A percentile compares a stretch with the other conserved stretches of the same genome.
These are phyloP conservation scores for Cytospora paraplurivora DNA, from an alignment of 2,329 filamentous ascomycete genomes.

Conservation along the genomic window DNA sequence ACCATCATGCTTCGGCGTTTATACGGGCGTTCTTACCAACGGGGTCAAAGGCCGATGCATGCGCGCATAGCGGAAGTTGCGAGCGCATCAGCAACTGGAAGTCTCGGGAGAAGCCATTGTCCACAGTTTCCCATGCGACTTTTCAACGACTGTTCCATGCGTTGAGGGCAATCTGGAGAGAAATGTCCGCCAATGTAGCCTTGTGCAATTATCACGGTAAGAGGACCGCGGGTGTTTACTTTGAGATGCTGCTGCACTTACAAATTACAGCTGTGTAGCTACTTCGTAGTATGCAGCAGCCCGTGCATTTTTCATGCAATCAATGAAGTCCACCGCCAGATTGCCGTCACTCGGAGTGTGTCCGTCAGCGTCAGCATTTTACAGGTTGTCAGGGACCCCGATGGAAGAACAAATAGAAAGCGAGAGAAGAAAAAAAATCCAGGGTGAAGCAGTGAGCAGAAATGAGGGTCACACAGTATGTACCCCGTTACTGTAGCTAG, in stretches of 20 bases:
- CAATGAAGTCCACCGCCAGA: slow-evolving; percentile 14
- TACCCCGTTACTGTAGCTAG: not conserved
- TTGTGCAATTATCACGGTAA: not conserved
- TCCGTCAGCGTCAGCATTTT: slow-evolving; percentile 12
- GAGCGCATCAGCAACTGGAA: not conserved
- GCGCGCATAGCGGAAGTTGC: not conserved
- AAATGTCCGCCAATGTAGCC: not conserved
- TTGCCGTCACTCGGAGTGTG: slow-evolving; percentile 21
- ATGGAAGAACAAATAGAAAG: slow-evolving; percentile 9
- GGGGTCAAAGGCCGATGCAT: not conserved
- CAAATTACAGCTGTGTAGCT: not conserved
- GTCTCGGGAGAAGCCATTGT: not conserved
- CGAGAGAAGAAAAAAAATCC: slow-evolving; percentile 1
- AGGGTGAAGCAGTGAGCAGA: slow-evolving; percentile 12
- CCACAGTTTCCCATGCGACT: not conserved
- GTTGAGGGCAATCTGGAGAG: not conserved
- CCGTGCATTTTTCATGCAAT: slow-evolving; percentile 13
- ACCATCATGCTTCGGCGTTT: no score
- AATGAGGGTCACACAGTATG: slow-evolving; percentile 19
- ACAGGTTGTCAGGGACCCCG: not conserved
- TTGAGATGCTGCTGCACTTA: not conserved
- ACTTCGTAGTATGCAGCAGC: not conserved
- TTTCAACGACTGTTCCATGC: not conserved
- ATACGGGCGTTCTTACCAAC: not conserved
- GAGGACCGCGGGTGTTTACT: not conserved